Base-by-base conservation (phyloP, 2,329 filamentous ascomycete genomes). In the Cordyceps fumosorosea region DNA sequence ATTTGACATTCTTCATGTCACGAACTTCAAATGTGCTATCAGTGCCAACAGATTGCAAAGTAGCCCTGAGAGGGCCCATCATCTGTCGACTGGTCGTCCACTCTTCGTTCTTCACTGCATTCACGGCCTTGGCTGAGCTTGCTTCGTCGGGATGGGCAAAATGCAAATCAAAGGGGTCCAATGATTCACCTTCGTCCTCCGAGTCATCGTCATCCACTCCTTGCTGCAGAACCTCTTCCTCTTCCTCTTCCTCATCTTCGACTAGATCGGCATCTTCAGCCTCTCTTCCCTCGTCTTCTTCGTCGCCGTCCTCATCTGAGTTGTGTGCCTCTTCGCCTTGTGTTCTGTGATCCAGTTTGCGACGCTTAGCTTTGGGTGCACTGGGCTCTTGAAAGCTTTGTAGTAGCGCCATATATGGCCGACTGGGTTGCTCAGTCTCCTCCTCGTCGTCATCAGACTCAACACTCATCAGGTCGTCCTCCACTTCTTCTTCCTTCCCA, bases 81-180 rank as follows among this genome's bases (percentile, higher is more conserved):
- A 78, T 69, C 1, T 73, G 69, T 64, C 84, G 81, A 56, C 78
- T 78, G 5, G 76, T 79, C 3, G 75, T 69, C 80, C 84, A 88
- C 26, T 81, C 73, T 16, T 77, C 77, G 6, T 77, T 74, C 63
- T 83, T 75, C 29, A 83, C 74, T 0, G 79, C 77, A 60, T 78
- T 76, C 8, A 88, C 69, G n/a, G 77, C 83, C 66, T 77, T 75
- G 1, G 81, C 76, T 8, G 91, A 75, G 48, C 82, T 74, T 6
- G 81, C 79, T 55, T 89, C 84, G 52, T 93, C 83, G 0, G 87
- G 85, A 48, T 80, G 80, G 40, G 85, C 84, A 71, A 96, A 96
- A 74, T 97, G 93, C 8, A 79, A 76, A 65, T 95, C 89, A 69
- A 96, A 97, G 0, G 91, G 89, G 72, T 96, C 90, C 1, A 74